Evolutionary conservation across 257 asterid genomes (phyloP).

Genomic region (Cordia subcordata): DNA sequence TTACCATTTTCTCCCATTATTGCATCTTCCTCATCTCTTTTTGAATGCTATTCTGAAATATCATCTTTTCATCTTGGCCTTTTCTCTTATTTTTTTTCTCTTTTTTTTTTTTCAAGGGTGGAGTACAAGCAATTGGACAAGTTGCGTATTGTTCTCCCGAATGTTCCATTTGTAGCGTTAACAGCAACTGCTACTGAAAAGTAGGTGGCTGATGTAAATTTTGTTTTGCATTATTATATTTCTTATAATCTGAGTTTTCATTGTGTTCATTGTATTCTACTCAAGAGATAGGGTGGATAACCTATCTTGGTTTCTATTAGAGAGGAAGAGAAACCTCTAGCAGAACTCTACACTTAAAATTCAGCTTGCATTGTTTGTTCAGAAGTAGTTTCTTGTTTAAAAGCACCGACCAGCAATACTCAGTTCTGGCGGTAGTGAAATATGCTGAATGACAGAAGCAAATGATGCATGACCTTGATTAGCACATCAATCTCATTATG

Average conservation of each 20-base stretch:
- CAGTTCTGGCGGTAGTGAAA: too few relatives aligned
- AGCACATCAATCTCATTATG: too few relatives aligned
- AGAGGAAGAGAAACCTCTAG: too few relatives aligned
- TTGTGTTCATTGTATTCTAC: neutral
- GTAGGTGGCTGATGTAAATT: constrained; percentile 37
- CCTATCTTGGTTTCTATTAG: too few relatives aligned
- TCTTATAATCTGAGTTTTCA: neutral
- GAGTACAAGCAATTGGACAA: constrained; percentile 79
- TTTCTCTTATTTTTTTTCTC: too few relatives aligned
- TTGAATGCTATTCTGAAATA: constrained; percentile 13
- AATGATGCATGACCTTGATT: too few relatives aligned
- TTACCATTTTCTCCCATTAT: neutral
- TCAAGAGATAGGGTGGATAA: neutral
- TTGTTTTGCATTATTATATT: neutral
- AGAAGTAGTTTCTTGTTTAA: too few relatives aligned
- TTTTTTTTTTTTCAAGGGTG: constrained; percentile 70
- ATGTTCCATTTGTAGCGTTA: constrained; percentile 81
- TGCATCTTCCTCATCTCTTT: constrained; percentile 14
- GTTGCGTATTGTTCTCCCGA: constrained; percentile 59
- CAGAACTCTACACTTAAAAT: too few relatives aligned
- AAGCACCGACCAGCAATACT: too few relatives aligned
- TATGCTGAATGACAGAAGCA: too few relatives aligned
- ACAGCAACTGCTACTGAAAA: constrained; percentile 97
- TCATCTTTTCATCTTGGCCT: neutral
- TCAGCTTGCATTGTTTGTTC: too few relatives aligned